phyloP scores from a whole-genome alignment of 306 rosid genomes.

The Prunus campanulata region DNA sequence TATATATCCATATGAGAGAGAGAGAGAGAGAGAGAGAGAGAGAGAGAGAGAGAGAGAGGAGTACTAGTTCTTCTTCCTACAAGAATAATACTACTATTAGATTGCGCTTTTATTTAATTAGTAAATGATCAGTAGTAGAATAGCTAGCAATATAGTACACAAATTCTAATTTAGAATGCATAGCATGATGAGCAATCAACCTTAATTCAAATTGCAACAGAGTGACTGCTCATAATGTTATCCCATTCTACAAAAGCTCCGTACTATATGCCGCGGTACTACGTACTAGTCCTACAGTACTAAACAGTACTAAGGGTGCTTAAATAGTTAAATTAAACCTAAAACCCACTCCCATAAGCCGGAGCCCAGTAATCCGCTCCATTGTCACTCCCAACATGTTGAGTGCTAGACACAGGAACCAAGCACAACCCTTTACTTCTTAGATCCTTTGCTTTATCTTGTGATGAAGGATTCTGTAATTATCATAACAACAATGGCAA shows the following conservation, averaged over 20 bases:
- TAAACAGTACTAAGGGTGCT: background rate
- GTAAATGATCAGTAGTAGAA: background rate
- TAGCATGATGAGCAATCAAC: conserved; percentile 85
- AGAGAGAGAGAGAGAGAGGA: background rate
- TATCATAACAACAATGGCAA: too few relatives aligned
- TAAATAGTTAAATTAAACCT: background rate
- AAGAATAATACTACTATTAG: background rate
- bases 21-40: background rate
- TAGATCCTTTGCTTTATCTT: conserved; percentile 50
- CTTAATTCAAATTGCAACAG: conserved; percentile 37
- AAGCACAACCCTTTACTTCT: conserved; percentile 83
- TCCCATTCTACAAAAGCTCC: conserved; percentile 16
- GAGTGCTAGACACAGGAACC: conserved; percentile 78
- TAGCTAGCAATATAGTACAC: background rate
- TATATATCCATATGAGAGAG: too few relatives aligned
- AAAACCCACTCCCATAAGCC: conserved; percentile 47
- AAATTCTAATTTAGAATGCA: conserved; percentile 22
- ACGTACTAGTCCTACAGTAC: background rate
- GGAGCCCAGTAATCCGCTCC: conserved; percentile 92
- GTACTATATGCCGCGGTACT: background rate
- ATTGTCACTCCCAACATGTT: conserved; percentile 65
- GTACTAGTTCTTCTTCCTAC: background rate
- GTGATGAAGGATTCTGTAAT: conserved; percentile 25
- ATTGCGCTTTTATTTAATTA: background rate
- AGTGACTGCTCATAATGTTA: conserved; percentile 75